Evolutionary conservation across 2,329 filamentous ascomycete species (phyloP).

Genomic region (Apiospora kogelbergensis): DNA sequence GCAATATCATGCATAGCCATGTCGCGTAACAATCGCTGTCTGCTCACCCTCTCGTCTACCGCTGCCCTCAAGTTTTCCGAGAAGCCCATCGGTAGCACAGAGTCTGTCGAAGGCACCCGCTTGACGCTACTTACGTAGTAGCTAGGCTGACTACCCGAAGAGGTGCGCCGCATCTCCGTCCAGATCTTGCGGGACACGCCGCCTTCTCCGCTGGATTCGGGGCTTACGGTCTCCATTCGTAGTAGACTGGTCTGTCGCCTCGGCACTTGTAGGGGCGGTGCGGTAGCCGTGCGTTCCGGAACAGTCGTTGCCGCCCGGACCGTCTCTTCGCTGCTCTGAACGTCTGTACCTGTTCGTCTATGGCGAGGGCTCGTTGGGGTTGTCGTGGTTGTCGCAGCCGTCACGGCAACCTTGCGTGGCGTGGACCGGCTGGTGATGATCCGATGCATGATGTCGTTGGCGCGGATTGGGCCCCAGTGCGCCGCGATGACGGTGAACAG

Average conservation of each 20-base stretch:
- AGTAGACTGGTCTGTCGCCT: constrained; percentile 18
- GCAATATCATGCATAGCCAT: constrained; percentile 19
- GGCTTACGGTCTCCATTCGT: neutral
- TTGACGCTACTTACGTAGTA: constrained; percentile 19
- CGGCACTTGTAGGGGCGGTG: neutral
- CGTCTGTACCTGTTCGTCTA: neutral
- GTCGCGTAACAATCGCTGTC: constrained; percentile 24
- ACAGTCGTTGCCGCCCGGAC: neutral
- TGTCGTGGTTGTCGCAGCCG: neutral
- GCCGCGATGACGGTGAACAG: constrained; percentile 46
- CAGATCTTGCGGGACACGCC: constrained; percentile 22
- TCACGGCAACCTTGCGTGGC: constrained; percentile 7
- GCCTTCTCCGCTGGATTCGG: neutral
- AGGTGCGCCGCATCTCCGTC: constrained; percentile 29
- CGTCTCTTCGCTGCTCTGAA: neutral
- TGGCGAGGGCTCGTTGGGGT: neutral
- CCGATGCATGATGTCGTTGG: constrained; percentile 40
- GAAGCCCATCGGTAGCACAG: neutral
- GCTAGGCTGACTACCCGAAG: constrained; percentile 18
- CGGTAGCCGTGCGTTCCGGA: neutral
- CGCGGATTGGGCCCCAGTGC: constrained; percentile 48
- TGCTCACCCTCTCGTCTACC: constrained; percentile 19
- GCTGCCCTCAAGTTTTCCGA: neutral
- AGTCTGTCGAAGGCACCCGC: neutral
- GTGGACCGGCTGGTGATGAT: constrained; percentile 22